Evolutionary conservation across 768 basidiomycete genomes (phyloP).

Genomic region (Suillus lakei): DNA sequence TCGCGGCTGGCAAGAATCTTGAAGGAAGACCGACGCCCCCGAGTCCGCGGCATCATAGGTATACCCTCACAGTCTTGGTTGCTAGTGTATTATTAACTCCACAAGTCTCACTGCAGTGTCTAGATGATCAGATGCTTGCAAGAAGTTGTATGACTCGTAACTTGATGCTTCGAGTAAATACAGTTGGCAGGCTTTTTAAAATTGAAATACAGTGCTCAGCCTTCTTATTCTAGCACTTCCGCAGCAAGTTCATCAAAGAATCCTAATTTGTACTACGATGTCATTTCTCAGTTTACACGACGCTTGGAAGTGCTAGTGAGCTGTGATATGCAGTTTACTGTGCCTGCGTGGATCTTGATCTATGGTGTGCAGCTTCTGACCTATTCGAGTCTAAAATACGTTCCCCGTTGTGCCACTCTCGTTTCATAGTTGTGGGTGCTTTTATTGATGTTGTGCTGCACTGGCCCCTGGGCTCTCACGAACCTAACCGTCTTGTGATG

Average conservation of each 20-base stretch:
- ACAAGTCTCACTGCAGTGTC: background rate
- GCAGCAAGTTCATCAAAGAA: background rate
- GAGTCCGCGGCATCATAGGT: background rate
- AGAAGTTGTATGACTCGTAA: background rate
- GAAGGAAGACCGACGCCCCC: background rate
- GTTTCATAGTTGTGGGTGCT: constrained; percentile 2
- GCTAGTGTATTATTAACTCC: background rate
- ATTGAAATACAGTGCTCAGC: background rate
- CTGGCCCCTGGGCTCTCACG: background rate
- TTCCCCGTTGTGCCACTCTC: background rate
- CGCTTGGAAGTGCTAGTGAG: background rate
- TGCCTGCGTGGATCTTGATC: background rate
- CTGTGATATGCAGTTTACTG: background rate
- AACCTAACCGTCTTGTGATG: background rate
- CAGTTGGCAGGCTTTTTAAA: background rate
- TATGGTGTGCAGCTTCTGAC: background rate
- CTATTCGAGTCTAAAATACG: background rate
- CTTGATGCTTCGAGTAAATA: background rate
- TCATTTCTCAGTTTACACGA: background rate
- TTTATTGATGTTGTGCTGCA: background rate
- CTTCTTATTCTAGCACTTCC: background rate
- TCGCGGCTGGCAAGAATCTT: background rate
- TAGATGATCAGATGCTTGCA: background rate
- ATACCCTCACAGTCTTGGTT: background rate
- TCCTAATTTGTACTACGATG: background rate